Evolutionary conservation across 179 eudicot genomes (phyloP), one percentile per base, ranked within the genome.

Genomic region (Dionaea muscipula): DNA sequence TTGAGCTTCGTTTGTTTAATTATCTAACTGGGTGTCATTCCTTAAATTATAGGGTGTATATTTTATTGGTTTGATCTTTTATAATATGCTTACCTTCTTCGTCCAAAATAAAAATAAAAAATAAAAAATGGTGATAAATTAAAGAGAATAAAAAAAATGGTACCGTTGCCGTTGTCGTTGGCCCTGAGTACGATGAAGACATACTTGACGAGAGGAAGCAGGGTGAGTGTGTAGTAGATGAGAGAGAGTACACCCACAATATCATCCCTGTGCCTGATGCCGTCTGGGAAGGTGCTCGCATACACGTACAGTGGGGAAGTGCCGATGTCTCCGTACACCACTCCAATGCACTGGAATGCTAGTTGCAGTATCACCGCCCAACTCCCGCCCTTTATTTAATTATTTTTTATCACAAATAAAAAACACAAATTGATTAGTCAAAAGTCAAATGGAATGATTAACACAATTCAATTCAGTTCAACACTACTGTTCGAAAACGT

Each of bases 231-330:
- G 71, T 87, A 87, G 38, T 74, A 72, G 3, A 87, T 80, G 39
- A 87, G 56, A 1, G 96, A 87, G 23, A 84, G 74, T 27, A 72
- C 94, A 0, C 90, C 94, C 3, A 87, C 19, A 0, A 87, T 64
- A 23, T 87, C 96, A 26, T 81, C 81, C 8, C 49, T 58, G 56
- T 87, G 74, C 45, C 74, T 65, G n/a, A 87, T 62, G 2, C 86
- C 94, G 2, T 60, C 39, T 0, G 74, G 43, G 45, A 87, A 87
- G 13, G 78, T 75, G 47, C 86, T 72, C 7, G 81, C 36, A 37
- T 22, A 84, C n/a, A 82, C 96, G 51, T 87, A 87, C 1, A 87
- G 64, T 3, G 94, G 94, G 16, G 96, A 87, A 0, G 96, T 87
- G 0, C 94, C 96, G 8, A 87, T 69, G 56, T 87, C 96, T 6